phyloP scores from a whole-genome alignment of 345 rosid species.

The Trapa incisa region DNA sequence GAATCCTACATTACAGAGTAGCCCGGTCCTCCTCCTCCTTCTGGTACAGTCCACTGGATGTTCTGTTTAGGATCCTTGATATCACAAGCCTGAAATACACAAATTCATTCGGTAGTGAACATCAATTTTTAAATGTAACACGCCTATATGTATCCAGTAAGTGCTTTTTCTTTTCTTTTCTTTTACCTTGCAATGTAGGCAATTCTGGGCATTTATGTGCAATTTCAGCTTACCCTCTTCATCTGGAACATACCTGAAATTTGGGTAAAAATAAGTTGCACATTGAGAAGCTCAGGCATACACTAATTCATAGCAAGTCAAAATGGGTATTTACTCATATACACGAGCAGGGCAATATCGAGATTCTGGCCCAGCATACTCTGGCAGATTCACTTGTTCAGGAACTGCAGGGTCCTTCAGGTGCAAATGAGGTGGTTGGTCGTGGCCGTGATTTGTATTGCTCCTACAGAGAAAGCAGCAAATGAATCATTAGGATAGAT shows the following conservation, averaged over 20 bases:
- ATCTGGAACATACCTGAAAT: conserved; percentile 57
- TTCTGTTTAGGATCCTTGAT: conserved; percentile 94
- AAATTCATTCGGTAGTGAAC: neutral
- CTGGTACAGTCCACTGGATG: conserved; percentile 90
- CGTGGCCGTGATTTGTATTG: conserved; percentile 89
- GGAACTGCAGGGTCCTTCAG: conserved; percentile 61
- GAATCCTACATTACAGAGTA: conserved; percentile 59
- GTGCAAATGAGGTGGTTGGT: conserved; percentile 82
- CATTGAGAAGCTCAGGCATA: neutral
- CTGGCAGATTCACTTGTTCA: conserved; percentile 62
- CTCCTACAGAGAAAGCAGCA: conserved; percentile 40
- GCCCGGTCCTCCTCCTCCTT: conserved; percentile 93
- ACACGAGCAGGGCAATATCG: conserved; percentile 96
- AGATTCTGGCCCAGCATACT: conserved; percentile 76
- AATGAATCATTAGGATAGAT: conserved; percentile 1
- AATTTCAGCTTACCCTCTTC: conserved; percentile 53
- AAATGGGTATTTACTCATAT: conserved; percentile 48
- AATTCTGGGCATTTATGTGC: conserved; percentile 91
- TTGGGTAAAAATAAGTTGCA: conserved; percentile 3
- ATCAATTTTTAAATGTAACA: neutral
- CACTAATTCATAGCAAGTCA: conserved; percentile 2
- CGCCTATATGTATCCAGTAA: no score
- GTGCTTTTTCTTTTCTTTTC: no score
- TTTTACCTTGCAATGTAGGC: conserved; percentile 88
- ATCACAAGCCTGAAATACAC: conserved; percentile 54